A percentile compares a stretch with the other conserved stretches of the same genome.
Evolutionary conservation across 164 flowering plant species (phyloP).

Genomic region (Brasenia schreberi): DNA sequence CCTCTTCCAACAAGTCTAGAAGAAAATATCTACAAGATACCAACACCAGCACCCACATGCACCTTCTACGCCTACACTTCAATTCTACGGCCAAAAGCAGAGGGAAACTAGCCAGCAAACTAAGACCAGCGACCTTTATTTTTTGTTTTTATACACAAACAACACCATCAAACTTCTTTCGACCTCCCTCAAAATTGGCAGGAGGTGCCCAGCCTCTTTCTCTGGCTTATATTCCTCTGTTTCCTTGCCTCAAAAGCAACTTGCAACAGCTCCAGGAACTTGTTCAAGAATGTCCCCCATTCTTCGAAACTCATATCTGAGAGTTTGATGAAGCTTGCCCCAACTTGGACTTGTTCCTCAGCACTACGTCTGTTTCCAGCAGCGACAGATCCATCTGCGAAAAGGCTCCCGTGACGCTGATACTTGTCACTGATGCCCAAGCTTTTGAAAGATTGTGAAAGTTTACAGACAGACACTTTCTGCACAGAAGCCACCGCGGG

Average conservation of each 20-base stretch:
- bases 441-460: conserved; percentile 57
- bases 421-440: conserved; percentile 35
- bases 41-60: not conserved
- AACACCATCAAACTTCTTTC: not conserved
- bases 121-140: not conserved
- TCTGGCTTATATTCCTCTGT: conserved; percentile 22
- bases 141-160: not conserved
- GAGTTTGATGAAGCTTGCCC: conserved; percentile 40
- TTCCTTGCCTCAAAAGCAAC: conserved; percentile 34
- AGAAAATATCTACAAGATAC: not conserved
- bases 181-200: conserved; percentile 43
- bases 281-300: conserved; percentile 38
- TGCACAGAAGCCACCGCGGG: not conserved
- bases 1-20: not conserved
- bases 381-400: conserved; percentile 15
- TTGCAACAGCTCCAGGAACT: conserved; percentile 31
- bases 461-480: conserved; percentile 24
- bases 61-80: not conserved
- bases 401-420: conserved; percentile 20
- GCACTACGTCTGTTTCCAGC: conserved; percentile 22
- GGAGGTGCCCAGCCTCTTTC: conserved; percentile 60
- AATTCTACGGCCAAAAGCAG: not conserved
- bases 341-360: conserved; percentile 37
- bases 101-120: not conserved
- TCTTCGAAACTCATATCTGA: conserved; percentile 45